These are phyloP conservation scores for Psilocybe mexicana DNA, from an alignment of 1,284 basidiomycete species.

Conservation along the genomic window DNA sequence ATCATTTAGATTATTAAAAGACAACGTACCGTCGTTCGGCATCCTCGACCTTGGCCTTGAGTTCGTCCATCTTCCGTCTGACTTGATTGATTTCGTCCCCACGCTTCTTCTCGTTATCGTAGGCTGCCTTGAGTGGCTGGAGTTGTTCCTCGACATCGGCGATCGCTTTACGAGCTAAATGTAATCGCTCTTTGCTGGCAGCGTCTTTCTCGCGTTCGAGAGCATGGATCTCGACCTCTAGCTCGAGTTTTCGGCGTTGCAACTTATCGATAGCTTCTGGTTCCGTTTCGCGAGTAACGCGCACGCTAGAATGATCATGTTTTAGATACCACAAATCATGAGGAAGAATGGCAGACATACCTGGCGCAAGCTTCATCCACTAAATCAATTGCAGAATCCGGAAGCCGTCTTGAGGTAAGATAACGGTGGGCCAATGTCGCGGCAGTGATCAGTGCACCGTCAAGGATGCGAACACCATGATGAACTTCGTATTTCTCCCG, in stretches of 20 bases:
- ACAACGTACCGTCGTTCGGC: constrained; percentile 79
- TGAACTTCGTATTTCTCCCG: constrained; percentile 81
- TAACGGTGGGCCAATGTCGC: constrained; percentile 95
- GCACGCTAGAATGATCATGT: constrained; percentile 56
- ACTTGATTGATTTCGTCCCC: constrained; percentile 85
- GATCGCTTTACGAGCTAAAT: constrained; percentile 76
- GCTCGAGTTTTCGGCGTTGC: constrained; percentile 89
- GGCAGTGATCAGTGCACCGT: constrained; percentile 88
- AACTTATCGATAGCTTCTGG: constrained; percentile 95
- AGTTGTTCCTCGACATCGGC: constrained; percentile 89
- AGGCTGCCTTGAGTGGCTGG: constrained; percentile 85
- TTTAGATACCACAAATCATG: constrained; percentile 8
- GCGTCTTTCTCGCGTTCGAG: constrained; percentile 92
- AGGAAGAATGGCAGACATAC: constrained; percentile 36
- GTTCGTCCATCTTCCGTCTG: constrained; percentile 86
- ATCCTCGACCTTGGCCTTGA: constrained; percentile 92
- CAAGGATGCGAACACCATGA: constrained; percentile 90
- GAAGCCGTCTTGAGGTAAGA: constrained; percentile 81
- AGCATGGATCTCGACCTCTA: constrained; percentile 96
- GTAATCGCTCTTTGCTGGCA: constrained; percentile 88
- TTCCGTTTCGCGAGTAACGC: constrained; percentile 92
- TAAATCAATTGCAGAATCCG: constrained; percentile 91
- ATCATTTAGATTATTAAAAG: constrained; percentile 4
- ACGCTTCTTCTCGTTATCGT: constrained; percentile 87
- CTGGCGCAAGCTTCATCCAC: constrained; percentile 93